Evolutionary conservation across 2,329 filamentous ascomycete species (phyloP).

Genomic region (Periconia sp.): DNA sequence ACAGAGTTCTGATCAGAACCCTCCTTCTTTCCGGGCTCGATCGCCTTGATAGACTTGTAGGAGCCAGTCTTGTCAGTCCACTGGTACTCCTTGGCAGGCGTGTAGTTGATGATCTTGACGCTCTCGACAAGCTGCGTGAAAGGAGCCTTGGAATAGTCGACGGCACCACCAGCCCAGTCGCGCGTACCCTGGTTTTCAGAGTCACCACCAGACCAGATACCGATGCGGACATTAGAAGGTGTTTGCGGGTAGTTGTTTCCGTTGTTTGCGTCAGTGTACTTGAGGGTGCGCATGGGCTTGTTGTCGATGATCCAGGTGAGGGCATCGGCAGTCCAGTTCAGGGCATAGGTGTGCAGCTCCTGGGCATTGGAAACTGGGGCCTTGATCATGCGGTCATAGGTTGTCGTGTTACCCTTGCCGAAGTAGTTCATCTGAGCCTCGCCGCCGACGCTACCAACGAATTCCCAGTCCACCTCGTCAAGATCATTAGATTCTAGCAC

Average conservation of each 20-base stretch:
- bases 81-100: conserved; percentile 57
- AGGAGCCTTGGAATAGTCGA: conserved; percentile 54
- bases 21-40: conserved; percentile 39
- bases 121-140: conserved; percentile 60
- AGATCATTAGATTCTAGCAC: conserved; percentile 84
- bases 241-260: conserved; percentile 75
- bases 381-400: conserved; percentile 72
- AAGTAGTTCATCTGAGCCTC: conserved; percentile 77
- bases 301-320: conserved; percentile 76
- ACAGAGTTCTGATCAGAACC: conserved; percentile 37
- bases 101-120: conserved; percentile 60
- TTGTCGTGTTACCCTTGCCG: conserved; percentile 73
- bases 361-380: conserved; percentile 63
- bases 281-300: conserved; percentile 67
- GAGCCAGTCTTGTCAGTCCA: conserved; percentile 57
- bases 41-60: conserved; percentile 56
- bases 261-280: conserved; percentile 62
- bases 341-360: conserved; percentile 72
- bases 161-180: conserved; percentile 69
- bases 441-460: conserved; percentile 70
- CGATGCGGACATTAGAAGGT: conserved; percentile 65
- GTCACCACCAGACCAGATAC: conserved; percentile 57
- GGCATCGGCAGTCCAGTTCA: conserved; percentile 71
- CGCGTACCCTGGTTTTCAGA: conserved; percentile 63
- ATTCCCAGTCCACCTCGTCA: conserved; percentile 89